These are phyloP conservation scores for Populus nigra DNA, from an alignment of 345 rosid species.

Conservation along the genomic window DNA sequence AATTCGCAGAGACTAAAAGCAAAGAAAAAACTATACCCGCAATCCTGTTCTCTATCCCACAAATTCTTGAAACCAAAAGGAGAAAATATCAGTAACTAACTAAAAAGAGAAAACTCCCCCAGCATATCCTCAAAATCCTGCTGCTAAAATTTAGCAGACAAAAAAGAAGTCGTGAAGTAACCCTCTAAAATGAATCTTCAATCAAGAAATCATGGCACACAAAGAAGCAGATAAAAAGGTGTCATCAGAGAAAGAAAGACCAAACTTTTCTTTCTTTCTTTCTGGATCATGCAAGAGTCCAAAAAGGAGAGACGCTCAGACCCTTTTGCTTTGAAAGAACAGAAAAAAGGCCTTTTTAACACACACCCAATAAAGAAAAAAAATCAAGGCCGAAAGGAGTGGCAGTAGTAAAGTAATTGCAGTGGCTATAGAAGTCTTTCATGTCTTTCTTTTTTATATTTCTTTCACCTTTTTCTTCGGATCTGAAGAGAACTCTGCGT, in stretches of 20 bases:
- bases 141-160: background rate
- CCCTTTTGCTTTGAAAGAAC: constrained; percentile 18
- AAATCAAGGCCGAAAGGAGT: background rate
- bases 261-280: constrained; percentile 15
- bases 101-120: background rate
- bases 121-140: background rate
- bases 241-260: constrained; percentile 12
- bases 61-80: background rate
- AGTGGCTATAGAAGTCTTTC: constrained; percentile 6
- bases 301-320: constrained; percentile 27
- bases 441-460: background rate
- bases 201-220: constrained; percentile 47
- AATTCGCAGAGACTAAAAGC: background rate
- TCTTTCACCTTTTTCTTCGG: constrained; percentile 56
- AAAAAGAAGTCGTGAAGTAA: background rate
- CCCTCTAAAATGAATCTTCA: constrained; percentile 32
- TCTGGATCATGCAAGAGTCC: constrained; percentile 52
- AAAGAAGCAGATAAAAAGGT: constrained; percentile 39
- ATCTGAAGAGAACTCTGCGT: constrained; percentile 49
- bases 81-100: background rate
- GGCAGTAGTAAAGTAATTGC: constrained; percentile 1
- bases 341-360: constrained; percentile 8
- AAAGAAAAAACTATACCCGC: background rate
- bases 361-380: background rate
- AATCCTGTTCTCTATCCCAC: background rate